Evolutionary conservation across 2,329 filamentous ascomycete species (phyloP).

Genomic region (Escovopsis weberi): DNA sequence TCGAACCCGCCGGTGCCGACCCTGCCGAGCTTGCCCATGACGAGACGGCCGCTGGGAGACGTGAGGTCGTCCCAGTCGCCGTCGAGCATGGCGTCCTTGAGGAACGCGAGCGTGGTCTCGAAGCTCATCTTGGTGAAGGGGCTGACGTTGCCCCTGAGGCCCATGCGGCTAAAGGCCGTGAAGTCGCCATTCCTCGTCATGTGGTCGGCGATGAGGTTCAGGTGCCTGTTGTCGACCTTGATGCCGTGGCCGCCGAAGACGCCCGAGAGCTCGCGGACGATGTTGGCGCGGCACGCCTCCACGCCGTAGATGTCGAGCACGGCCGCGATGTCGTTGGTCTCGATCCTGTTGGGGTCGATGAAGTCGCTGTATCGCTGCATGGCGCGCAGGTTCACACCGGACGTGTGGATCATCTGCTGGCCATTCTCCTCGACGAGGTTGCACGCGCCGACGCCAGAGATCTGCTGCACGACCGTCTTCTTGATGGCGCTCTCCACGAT

Average conservation of each 20-base stretch:
- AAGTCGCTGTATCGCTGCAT: conserved; percentile 81
- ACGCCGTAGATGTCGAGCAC: conserved; percentile 82
- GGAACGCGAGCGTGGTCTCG: conserved; percentile 88
- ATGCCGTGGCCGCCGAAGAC: conserved; percentile 92
- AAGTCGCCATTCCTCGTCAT: conserved; percentile 94
- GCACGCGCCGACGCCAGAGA: conserved; percentile 61
- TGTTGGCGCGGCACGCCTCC: conserved; percentile 76
- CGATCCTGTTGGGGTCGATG: conserved; percentile 72
- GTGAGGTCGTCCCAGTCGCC: conserved; percentile 80
- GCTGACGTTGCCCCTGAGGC: conserved; percentile 68
- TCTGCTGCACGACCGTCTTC: conserved; percentile 74
- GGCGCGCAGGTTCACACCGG: conserved; percentile 75
- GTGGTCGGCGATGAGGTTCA: conserved; percentile 90
- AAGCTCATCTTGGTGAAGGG: conserved; percentile 99
- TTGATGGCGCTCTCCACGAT: conserved; percentile 71
- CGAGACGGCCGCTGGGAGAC: conserved; percentile 75
- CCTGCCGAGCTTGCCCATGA: conserved; percentile 68
- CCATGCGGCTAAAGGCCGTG: conserved; percentile 83
- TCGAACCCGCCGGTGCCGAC: conserved; percentile 90
- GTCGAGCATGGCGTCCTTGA: conserved; percentile 83
- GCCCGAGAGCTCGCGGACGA: conserved; percentile 69
- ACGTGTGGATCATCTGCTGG: conserved; percentile 53
- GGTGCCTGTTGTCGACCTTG: conserved; percentile 75
- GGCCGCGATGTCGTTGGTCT: conserved; percentile 84
- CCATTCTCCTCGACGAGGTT: conserved; percentile 48